Evolutionary conservation across 352 stramenopile genomes (phyloP), one percentile per base, ranked within the genome.

Genomic region (Phytophthora nicotianae): DNA sequence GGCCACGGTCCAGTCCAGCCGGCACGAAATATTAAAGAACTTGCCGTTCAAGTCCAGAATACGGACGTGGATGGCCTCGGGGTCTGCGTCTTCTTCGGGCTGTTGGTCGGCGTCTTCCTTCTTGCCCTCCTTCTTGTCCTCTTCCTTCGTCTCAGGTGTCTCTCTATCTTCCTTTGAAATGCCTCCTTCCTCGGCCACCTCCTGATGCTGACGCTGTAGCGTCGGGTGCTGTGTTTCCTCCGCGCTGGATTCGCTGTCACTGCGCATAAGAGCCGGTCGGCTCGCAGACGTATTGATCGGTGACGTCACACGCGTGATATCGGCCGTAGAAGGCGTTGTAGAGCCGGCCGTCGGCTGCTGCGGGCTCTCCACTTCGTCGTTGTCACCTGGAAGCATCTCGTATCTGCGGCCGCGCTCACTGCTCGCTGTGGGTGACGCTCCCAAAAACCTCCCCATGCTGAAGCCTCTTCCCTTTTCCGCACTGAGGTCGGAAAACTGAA

Each of bases 11-110:
- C 80, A 93, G 46, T 92, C 82, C 33, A 90, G 60, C 11, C 63
- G 58, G 42, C 84, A 91, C 23, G 74, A 29, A 54, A 96, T 86
- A 33, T 74, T 81, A 60, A 93, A 95, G 62, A 90, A 91, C 55
- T 93, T 95, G 51, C 87, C 87, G 51, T 94, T 93, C 10, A 95
- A 60, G 64, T 95, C 85, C 42, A 95, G 58, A 38, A 95, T 93
- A 27, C 85, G 81, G 29, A 95, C 73, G 40, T 79, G 67, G 45
- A 95, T 75, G 17, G 64, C 71, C 17, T 79, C 83, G 0, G 67
- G 61, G 6, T 73, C 67, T 32, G 17, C 48, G n/a, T 64, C 54
- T 23, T 60, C 59, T 37, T 55, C 26, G 7, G 50, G 37, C 49
- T 63, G 37, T 11, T 65, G 27, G 32, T 4, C 26, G 14, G 7